phyloP scores from a whole-genome alignment of 164 flowering plant species.

The Macadamia integrifolia region DNA sequence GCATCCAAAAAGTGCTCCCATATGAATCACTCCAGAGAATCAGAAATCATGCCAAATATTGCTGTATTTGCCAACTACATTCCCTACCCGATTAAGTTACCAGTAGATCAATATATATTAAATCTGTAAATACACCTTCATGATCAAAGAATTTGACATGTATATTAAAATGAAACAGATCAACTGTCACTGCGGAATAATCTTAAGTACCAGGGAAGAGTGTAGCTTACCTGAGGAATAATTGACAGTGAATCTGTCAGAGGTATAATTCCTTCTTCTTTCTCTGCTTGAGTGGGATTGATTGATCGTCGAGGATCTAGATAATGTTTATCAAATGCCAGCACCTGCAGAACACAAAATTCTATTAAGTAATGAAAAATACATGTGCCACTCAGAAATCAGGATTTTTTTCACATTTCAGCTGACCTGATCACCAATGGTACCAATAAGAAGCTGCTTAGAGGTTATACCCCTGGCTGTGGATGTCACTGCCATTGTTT shows the following conservation, averaged over 20 bases:
- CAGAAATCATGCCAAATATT: too few relatives aligned
- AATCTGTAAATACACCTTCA: background rate
- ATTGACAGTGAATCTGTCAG: slow-evolving; percentile 90
- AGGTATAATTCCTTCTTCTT: slow-evolving; percentile 88
- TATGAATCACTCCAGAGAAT: too few relatives aligned
- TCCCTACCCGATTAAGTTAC: too few relatives aligned
- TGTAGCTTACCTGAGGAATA: slow-evolving; percentile 76
- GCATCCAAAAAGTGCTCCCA: too few relatives aligned
- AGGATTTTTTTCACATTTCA: background rate
- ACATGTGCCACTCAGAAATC: background rate
- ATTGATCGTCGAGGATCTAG: slow-evolving; percentile 84
- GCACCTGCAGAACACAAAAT: slow-evolving; percentile 40
- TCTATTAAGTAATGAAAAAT: slow-evolving; percentile 1
- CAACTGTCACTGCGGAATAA: background rate
- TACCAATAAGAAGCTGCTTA: slow-evolving; percentile 93
- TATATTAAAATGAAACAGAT: background rate
- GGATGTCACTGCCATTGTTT: slow-evolving; percentile 72
- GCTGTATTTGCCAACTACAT: too few relatives aligned
- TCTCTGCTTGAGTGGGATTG: slow-evolving; percentile 81
- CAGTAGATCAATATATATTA: background rate
- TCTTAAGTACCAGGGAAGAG: slow-evolving; percentile 2
- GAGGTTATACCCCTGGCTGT: slow-evolving; percentile 98
- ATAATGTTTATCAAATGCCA: slow-evolving; percentile 91
- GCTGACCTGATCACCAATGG: slow-evolving; percentile 92
- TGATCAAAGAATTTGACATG: background rate